phyloP scores from a whole-genome alignment of 2,329 filamentous ascomycete species.

The Trichoderma simmonsii region DNA sequence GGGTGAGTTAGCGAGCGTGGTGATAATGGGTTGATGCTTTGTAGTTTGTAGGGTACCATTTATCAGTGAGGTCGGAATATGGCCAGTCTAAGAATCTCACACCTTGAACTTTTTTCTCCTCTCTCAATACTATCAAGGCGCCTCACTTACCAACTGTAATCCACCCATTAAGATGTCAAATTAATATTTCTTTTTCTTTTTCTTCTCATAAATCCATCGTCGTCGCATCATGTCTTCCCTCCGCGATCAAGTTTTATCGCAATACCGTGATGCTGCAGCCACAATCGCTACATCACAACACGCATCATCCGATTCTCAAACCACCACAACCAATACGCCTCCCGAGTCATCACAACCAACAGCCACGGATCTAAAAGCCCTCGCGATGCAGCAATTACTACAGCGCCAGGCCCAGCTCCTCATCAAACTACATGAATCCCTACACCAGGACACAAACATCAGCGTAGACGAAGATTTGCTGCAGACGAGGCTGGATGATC shows the following conservation, averaged over 20 bases:
- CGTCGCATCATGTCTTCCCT: constrained; percentile 22
- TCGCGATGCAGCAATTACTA: constrained; percentile 30
- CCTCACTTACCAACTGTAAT: not conserved
- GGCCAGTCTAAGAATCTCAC: not conserved
- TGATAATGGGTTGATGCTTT: not conserved
- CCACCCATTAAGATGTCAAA: not conserved
- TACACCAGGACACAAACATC: not conserved
- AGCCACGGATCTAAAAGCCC: constrained; percentile 10
- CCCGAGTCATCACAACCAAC: not conserved
- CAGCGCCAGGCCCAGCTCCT: constrained; percentile 29
- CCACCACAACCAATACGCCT: not conserved
- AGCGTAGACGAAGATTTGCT: constrained; percentile 29
- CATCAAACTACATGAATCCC: constrained; percentile 24
- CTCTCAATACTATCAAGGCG: not conserved
- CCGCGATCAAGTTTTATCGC: constrained; percentile 25
- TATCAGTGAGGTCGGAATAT: not conserved
- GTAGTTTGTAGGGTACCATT: not conserved
- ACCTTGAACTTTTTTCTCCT: not conserved
- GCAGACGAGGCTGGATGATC: constrained; percentile 49
- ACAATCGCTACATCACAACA: constrained; percentile 19
- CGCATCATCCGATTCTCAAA: not conserved
- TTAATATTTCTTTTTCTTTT: not conserved
- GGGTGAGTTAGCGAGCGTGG: not conserved
- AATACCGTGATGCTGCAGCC: constrained; percentile 26
- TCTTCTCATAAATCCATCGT: not conserved